Evolutionary conservation across 176 grass and related monocot species (phyloP), one percentile per base, ranked within the genome.

Genomic region (Avena eriantha): DNA sequence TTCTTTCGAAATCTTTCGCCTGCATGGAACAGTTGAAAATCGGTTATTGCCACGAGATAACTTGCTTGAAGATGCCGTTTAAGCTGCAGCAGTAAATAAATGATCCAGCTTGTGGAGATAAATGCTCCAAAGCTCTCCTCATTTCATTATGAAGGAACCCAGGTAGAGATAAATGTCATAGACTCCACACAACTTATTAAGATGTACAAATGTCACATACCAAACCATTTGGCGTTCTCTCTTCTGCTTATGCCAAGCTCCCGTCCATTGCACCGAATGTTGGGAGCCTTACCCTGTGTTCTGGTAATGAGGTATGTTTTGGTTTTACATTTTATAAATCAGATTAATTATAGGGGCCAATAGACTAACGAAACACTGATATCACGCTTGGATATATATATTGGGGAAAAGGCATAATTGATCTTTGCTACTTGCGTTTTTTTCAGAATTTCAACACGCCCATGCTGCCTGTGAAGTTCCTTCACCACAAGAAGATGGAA

Each of bases 121-220:
- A 68, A 68, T 68, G 64, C 64, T 33, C 64, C 64, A 68, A 68
- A 63, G 8, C 59, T 63, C 59, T 63, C 59, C 59, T 23, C 59
- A 2, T 63, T 63, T 24, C 8, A 21, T 5, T 57, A 57, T 21
- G 1, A 21, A 8, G 55, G 55, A 57, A 57, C 55, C 55, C 55
- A 57, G 18, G 18, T 21, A 57, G 19, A 57, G 18, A 57, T 57
- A 18, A 57, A 57, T 8, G 19, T 57, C 55, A 57, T 8, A 21
- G 55, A 57, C 55, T 21, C 55, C 17, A 8, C 55, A 57, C 55
- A n/a, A 57, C 55, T 57, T 57, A 57, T n/a, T n/a, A 57, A 7
- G 55, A 57, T 57, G 55, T 57, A 19, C 1, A 57, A 8, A 8
- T 57, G 18, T 57, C 15, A 57, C 18, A 57, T 21, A 16, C 18